A percentile compares a stretch with the other conserved stretches of the same genome.
Conservation (phyloP, 495 filamentous ascomycete genomes). For the Penicillium pancosmium region DNA sequence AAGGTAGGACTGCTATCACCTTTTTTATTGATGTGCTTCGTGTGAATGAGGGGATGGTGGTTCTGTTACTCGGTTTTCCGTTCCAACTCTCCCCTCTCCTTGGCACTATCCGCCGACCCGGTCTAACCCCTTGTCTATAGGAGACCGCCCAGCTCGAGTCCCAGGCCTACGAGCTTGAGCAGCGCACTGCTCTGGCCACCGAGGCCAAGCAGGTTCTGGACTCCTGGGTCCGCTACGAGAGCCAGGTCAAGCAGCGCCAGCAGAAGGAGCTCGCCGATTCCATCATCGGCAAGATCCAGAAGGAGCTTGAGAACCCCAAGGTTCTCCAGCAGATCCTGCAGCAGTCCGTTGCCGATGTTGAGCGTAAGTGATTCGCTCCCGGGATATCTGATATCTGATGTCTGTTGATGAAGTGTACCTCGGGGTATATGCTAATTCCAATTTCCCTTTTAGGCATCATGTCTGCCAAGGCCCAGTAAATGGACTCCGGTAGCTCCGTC, state of each 20-base stretch:
- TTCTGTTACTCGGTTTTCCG: background rate
- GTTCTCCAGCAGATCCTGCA: conserved; percentile 91
- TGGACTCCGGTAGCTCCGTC: conserved; percentile 38
- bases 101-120: background rate
- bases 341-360: conserved; percentile 92
- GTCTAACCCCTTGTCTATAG: conserved; percentile 47
- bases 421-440: conserved; percentile 27
- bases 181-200: conserved; percentile 81
- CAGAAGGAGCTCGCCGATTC: conserved; percentile 91
- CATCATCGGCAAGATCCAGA: conserved; percentile 94
- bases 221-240: conserved; percentile 98
- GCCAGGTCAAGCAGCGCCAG: conserved; percentile 97
- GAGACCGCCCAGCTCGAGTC: conserved; percentile 97
- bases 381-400: too few species aligned
- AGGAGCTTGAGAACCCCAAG: conserved; percentile 98
- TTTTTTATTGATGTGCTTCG: background rate
- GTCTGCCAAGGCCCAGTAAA: conserved; percentile 56
- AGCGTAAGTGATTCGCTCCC: conserved; percentile 71
- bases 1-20: conserved; percentile 61
- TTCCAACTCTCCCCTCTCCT: background rate
- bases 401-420: background rate
- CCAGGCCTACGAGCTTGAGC: conserved; percentile 94
- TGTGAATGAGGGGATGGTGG: background rate
- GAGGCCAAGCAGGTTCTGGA: conserved; percentile 96
- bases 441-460: conserved; percentile 48